Evolutionary conservation across 2,329 filamentous ascomycete genomes (phyloP).

Genomic region (Blastomyces gilchristii): DNA sequence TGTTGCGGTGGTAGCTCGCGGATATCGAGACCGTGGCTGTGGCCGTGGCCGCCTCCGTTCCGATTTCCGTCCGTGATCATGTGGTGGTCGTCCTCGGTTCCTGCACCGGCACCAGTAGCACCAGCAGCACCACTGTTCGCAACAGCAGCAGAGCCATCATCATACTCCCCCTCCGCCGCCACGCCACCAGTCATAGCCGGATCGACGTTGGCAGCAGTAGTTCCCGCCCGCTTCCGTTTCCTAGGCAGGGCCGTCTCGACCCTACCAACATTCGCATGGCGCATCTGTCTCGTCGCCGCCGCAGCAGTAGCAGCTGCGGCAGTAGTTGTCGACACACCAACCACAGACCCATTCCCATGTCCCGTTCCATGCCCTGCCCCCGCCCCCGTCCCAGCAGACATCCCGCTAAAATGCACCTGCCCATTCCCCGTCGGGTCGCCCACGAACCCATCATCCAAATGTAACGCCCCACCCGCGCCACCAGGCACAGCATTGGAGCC

Average conservation of each 20-base stretch:
- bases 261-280: slow-evolving; percentile 7
- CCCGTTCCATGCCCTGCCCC: background rate
- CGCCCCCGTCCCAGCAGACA: slow-evolving; percentile 18
- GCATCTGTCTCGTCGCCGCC: slow-evolving; percentile 2
- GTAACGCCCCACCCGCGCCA: slow-evolving; percentile 18
- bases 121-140: background rate
- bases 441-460: slow-evolving; percentile 33
- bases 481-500: background rate
- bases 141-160: slow-evolving; percentile 4
- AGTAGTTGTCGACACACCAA: background rate
- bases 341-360: background rate
- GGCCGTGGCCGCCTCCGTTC: background rate
- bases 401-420: slow-evolving; percentile 21
- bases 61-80: slow-evolving; percentile 11
- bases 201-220: slow-evolving; percentile 15
- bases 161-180: background rate
- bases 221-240: slow-evolving; percentile 13
- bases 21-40: slow-evolving; percentile 25
- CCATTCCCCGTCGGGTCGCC: slow-evolving; percentile 16
- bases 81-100: slow-evolving; percentile 16
- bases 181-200: slow-evolving; percentile 13
- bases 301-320: background rate
- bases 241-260: slow-evolving; percentile 1
- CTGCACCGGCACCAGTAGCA: background rate
- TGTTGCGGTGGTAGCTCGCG: slow-evolving; percentile 29